Conservation (phyloP, 768 basidiomycete genomes). For the Boletales sp. region DNA sequence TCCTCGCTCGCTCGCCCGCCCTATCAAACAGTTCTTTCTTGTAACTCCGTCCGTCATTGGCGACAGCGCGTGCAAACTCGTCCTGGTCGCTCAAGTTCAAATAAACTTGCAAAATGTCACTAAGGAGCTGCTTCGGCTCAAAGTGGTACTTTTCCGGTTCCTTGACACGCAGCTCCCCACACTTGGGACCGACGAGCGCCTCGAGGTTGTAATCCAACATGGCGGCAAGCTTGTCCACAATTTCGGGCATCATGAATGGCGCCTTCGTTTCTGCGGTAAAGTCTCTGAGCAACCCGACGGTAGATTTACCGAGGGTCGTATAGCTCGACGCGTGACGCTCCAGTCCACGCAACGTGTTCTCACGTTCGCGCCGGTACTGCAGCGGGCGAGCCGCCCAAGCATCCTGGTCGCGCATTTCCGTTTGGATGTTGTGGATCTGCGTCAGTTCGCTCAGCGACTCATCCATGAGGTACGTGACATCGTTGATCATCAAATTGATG, state of each 20-base stretch:
- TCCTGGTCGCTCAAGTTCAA: conserved; percentile 79
- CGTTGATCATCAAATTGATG: conserved; percentile 97
- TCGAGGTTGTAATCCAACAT: conserved; percentile 96
- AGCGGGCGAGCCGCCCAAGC: conserved; percentile 65
- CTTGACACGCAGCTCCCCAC: conserved; percentile 79
- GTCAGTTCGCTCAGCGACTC: conserved; percentile 87
- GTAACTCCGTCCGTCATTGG: conserved; percentile 93
- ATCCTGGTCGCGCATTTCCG: conserved; percentile 73
- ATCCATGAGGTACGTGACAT: conserved; percentile 97
- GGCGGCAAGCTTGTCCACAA: conserved; percentile 90
- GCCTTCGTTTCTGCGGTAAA: conserved; percentile 89
- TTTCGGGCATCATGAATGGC: conserved; percentile 96
- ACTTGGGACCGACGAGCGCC: conserved; percentile 84
- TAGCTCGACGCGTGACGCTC: conserved; percentile 86
- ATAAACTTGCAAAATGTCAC: conserved; percentile 87
- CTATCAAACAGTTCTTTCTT: conserved; percentile 76
- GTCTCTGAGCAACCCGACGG: conserved; percentile 85
- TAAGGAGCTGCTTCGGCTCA: conserved; percentile 75
- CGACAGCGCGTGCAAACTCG: conserved; percentile 82
- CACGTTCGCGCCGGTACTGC: conserved; percentile 81
- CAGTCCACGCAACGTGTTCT: conserved; percentile 68
- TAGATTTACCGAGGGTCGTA: conserved; percentile 80
- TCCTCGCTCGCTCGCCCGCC: conserved; percentile 64
- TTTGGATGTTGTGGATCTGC: conserved; percentile 84
- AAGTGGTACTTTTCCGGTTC: conserved; percentile 89